phyloP scores from a whole-genome alignment of 306 rosid genomes.

The Quercus dentata region DNA sequence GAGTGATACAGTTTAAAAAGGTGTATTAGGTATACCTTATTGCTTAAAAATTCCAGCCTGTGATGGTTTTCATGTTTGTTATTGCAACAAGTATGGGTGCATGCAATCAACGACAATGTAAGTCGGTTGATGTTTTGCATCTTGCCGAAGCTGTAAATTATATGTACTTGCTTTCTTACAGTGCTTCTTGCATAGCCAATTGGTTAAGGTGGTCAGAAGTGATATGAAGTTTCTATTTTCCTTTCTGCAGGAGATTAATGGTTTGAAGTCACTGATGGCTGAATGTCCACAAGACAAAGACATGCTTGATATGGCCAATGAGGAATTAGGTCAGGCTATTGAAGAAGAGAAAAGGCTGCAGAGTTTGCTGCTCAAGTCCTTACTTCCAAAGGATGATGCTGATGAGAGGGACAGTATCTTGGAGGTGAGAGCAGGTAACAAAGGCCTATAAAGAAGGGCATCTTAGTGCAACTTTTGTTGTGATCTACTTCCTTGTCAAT shows the following conservation, averaged over 20 bases:
- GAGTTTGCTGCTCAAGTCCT: slow-evolving; percentile 55
- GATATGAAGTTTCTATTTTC: slow-evolving; percentile 10
- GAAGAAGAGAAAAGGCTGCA: slow-evolving; percentile 63
- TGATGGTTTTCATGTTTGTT: neutral
- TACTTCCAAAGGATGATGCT: slow-evolving; percentile 94
- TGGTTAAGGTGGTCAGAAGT: neutral
- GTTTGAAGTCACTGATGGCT: slow-evolving; percentile 57
- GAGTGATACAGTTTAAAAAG: neutral
- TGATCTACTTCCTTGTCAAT: neutral
- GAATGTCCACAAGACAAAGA: slow-evolving; percentile 81
- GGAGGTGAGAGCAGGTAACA: slow-evolving; percentile 95
- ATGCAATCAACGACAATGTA: neutral
- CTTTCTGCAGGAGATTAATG: slow-evolving; percentile 59
- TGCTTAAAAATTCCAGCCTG: neutral
- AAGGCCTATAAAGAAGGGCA: slow-evolving; percentile 18
- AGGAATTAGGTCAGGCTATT: slow-evolving; percentile 58
- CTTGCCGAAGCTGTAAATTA: neutral
- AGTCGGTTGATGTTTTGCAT: neutral
- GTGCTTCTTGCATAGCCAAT: neutral
- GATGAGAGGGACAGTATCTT: slow-evolving; percentile 92
- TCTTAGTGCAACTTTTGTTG: neutral
- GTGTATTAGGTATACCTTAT: neutral
- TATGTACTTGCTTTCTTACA: neutral
- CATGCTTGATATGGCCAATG: slow-evolving; percentile 76
- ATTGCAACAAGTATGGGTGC: neutral